A percentile compares a stretch with the other conserved stretches of the same genome.
Evolutionary conservation across 768 basidiomycete genomes (phyloP).

Genomic region (Calocybe indica): DNA sequence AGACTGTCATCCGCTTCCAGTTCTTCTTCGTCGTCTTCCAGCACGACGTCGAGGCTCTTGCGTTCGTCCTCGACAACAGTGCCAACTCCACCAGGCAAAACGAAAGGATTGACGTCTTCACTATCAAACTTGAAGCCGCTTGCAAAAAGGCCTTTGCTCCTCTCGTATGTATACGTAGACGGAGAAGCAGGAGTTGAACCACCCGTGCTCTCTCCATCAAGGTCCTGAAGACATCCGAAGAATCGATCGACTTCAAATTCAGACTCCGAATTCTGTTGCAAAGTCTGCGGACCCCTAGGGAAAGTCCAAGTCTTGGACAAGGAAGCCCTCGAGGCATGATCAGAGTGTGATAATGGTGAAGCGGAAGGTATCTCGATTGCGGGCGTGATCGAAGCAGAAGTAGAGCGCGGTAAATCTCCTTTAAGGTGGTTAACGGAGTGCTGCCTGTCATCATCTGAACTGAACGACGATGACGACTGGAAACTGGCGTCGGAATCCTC

Average conservation of each 20-base stretch:
- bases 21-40: slow-evolving; percentile 41
- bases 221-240: slow-evolving; percentile 66
- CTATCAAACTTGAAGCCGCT: slow-evolving; percentile 40
- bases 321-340: slow-evolving; percentile 30
- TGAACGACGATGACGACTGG: slow-evolving; percentile 47
- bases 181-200: slow-evolving; percentile 37
- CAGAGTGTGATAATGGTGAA: slow-evolving; percentile 7
- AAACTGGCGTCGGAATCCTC: slow-evolving; percentile 50
- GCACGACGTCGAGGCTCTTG: slow-evolving; percentile 29
- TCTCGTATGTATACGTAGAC: slow-evolving; percentile 43
- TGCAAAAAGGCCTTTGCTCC: slow-evolving; percentile 55
- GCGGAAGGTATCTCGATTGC: slow-evolving; percentile 13
- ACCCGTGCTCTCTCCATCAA: slow-evolving; percentile 26
- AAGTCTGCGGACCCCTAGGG: slow-evolving; percentile 27
- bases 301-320: slow-evolving; percentile 73
- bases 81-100: slow-evolving; percentile 34
- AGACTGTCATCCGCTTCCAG: slow-evolving; percentile 28
- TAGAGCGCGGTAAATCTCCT: slow-evolving; percentile 18
- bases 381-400: slow-evolving; percentile 19
- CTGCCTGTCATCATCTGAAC: slow-evolving; percentile 27
- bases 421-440: slow-evolving; percentile 20
- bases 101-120: slow-evolving; percentile 47
- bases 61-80: slow-evolving; percentile 22
- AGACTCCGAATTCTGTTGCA: slow-evolving; percentile 15
- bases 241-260: slow-evolving; percentile 59